These are phyloP conservation scores for Phytopythium chamaehyphon DNA, from an alignment of 352 stramenopile genomes.

Conservation along the genomic window DNA sequence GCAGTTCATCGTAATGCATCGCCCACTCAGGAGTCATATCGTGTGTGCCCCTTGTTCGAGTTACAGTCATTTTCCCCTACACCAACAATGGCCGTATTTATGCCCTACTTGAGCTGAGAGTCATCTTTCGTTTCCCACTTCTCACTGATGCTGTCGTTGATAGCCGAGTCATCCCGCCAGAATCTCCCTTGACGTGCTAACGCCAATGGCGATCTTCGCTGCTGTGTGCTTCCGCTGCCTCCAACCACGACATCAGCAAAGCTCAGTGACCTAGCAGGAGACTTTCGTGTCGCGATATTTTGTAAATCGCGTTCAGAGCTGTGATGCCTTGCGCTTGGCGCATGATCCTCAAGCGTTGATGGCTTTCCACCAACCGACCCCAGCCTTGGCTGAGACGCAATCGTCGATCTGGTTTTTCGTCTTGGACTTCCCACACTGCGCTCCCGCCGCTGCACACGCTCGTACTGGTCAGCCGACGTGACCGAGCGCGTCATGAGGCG, in stretches of 20 bases:
- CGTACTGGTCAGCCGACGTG: constrained; percentile 45
- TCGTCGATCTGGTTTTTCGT: constrained; percentile 10
- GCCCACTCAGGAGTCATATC: no score
- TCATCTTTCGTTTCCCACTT: constrained; percentile 69
- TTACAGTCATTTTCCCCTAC: no score
- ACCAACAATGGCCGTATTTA: constrained; percentile 36
- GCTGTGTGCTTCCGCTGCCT: constrained; percentile 28
- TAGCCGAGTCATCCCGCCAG: constrained; percentile 50
- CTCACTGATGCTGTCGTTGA: constrained; percentile 64
- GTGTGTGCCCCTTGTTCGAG: no score
- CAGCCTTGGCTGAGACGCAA: constrained; percentile 8
- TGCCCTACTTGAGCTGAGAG: constrained; percentile 55
- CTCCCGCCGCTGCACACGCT: constrained; percentile 24
- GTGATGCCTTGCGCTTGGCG: not conserved
- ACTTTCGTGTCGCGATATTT: constrained; percentile 43
- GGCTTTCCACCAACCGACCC: constrained; percentile 5
- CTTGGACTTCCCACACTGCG: constrained; percentile 37
- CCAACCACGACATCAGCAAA: constrained; percentile 83
- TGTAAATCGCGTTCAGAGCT: constrained; percentile 9
- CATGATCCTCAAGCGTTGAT: not conserved
- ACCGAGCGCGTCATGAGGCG: constrained; percentile 55
- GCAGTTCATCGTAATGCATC: constrained; percentile 11
- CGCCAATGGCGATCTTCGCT: constrained; percentile 39
- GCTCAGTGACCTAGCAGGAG: constrained; percentile 71
- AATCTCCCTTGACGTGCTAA: constrained; percentile 32